Evolutionary conservation across 2,329 filamentous ascomycete genomes (phyloP).

Genomic region (Fusarium sterilihyphosum): DNA sequence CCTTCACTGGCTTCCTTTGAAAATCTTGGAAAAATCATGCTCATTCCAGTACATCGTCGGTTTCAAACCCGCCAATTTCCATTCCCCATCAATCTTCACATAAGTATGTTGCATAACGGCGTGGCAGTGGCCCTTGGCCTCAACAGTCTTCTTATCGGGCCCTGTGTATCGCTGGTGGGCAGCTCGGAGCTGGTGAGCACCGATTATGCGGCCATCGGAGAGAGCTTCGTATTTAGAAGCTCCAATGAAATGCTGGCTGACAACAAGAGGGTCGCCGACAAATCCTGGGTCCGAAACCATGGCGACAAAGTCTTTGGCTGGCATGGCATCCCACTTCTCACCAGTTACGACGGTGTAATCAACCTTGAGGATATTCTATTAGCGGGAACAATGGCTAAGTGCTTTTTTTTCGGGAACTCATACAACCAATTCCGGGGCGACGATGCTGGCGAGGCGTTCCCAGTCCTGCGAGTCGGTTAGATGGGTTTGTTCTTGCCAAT

Average conservation of each 20-base stretch:
- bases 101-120: slow-evolving; percentile 10
- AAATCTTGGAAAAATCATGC: background rate
- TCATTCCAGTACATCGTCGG: slow-evolving; percentile 5
- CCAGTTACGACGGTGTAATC: background rate
- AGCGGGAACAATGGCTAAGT: background rate
- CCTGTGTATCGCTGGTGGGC: slow-evolving; percentile 9
- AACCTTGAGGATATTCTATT: background rate
- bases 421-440: background rate
- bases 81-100: background rate
- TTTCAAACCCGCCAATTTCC: slow-evolving; percentile 5
- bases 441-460: background rate
- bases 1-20: background rate
- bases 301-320: background rate
- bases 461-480: background rate
- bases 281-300: slow-evolving; percentile 1
- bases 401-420: background rate
- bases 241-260: slow-evolving; percentile 5
- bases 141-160: background rate
- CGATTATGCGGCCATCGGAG: background rate
- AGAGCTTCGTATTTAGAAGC: background rate
- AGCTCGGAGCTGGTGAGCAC: background rate
- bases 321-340: background rate
- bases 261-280: background rate
- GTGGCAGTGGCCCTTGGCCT: slow-evolving; percentile 3
- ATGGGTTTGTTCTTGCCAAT: no score